These are phyloP conservation scores for Luzula sylvatica DNA, from an alignment of 176 grass and related monocot species.

Conservation along the genomic window DNA sequence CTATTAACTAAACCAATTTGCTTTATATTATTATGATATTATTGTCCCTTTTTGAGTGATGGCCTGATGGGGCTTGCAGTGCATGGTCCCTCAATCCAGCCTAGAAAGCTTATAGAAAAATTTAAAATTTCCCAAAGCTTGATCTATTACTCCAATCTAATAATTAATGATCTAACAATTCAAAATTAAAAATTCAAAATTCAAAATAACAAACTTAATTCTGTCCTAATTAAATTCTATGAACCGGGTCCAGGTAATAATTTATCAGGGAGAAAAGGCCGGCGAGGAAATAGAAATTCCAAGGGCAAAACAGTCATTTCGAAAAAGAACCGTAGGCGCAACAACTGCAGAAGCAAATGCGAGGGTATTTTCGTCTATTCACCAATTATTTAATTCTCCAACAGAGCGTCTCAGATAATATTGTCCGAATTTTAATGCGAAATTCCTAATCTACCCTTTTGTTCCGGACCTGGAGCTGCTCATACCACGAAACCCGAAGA, in stretches of 20 bases:
- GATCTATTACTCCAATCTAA: too few relatives aligned
- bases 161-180: too few relatives aligned
- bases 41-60: not conserved
- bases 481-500: slow-evolving; percentile 19
- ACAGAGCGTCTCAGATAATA: slow-evolving; percentile 36
- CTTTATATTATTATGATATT: too few relatives aligned
- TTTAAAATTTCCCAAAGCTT: too few relatives aligned
- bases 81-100: slow-evolving; percentile 13
- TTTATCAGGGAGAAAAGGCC: not conserved
- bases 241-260: too few relatives aligned
- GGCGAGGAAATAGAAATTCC: not conserved
- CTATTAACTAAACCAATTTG: too few relatives aligned
- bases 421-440: slow-evolving; percentile 29
- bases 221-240: too few relatives aligned
- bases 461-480: not conserved
- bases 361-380: slow-evolving; percentile 19
- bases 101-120: not conserved
- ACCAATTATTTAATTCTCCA: slow-evolving; percentile 23
- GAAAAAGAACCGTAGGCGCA: slow-evolving; percentile 12
- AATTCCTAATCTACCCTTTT: slow-evolving; percentile 30
- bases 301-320: slow-evolving; percentile 37
- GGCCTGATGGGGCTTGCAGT: not conserved
- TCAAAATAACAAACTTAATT: too few relatives aligned
- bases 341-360: slow-evolving; percentile 1
- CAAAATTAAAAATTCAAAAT: too few relatives aligned